Percentiles rank a stretch among this genome's conserved stretches.
phyloP scores from a whole-genome alignment of 2,329 filamentous ascomycete genomes.

The Periconia digitata region DNA sequence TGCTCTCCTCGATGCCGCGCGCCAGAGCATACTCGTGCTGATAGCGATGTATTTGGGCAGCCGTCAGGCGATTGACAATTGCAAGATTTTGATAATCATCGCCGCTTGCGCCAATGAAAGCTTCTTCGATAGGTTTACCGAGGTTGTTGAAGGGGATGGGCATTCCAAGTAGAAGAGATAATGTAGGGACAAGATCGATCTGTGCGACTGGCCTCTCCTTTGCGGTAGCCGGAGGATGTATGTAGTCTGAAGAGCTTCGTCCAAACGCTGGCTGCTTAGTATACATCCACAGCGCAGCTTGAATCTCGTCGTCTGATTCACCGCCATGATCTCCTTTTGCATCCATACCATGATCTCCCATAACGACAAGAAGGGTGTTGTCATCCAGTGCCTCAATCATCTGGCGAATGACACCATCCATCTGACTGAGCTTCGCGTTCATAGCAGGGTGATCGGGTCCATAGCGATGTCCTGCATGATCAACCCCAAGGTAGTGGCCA shows the following conservation, averaged over 20 bases:
- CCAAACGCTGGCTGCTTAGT: conserved; percentile 86
- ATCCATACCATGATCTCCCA: conserved; percentile 99
- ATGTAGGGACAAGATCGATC: conserved; percentile 92
- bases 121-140: conserved; percentile 89
- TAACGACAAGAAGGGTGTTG: conserved; percentile 84
- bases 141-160: conserved; percentile 97
- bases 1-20: conserved; percentile 65
- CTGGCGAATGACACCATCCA: conserved; percentile 77
- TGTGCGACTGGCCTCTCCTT: conserved; percentile 77
- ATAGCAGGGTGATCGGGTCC: conserved; percentile 92
- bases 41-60: conserved; percentile 87
- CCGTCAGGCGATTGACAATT: conserved; percentile 72
- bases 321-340: conserved; percentile 96
- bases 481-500: conserved; percentile 90
- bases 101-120: conserved; percentile 73
- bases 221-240: conserved; percentile 66
- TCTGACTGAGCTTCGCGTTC: conserved; percentile 86
- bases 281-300: conserved; percentile 98
- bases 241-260: conserved; percentile 63
- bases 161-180: conserved; percentile 83
- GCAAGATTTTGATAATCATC: conserved; percentile 77
- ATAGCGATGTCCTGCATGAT: conserved; percentile 95
- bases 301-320: conserved; percentile 92
- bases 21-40: conserved; percentile 79
- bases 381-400: conserved; percentile 76